A percentile compares a stretch with the other conserved stretches of the same genome.
Evolutionary conservation across 169 alveolate genomes (phyloP).

Genomic region (Pseudocohnilembus persalinus): DNA sequence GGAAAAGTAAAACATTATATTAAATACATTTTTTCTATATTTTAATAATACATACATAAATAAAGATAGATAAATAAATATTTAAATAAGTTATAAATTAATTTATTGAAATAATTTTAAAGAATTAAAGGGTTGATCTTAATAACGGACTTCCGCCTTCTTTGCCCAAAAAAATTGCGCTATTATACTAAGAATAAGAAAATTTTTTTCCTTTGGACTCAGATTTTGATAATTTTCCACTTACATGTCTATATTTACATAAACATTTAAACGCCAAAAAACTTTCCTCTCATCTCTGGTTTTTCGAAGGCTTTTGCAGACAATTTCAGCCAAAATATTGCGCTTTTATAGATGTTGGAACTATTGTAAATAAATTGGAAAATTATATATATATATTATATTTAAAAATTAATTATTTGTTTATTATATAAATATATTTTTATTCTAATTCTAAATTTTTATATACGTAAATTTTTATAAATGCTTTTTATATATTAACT

Average conservation of each 20-base stretch:
- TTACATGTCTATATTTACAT: background rate
- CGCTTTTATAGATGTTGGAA: conserved; percentile 19
- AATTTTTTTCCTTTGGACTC: conserved; percentile 1
- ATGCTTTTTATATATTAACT: no score
- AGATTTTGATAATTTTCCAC: background rate
- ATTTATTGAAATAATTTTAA: no score
- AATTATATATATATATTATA: background rate
- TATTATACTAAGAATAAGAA: background rate
- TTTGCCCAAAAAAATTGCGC: conserved; percentile 3
- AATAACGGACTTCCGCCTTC: conserved; percentile 13
- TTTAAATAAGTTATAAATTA: background rate
- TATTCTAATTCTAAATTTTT: background rate
- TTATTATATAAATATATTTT: background rate
- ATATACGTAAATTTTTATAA: no score
- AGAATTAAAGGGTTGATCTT: background rate
- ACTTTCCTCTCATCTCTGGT: conserved; percentile 18
- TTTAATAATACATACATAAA: no score
- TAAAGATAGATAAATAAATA: no score
- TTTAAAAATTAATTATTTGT: background rate
- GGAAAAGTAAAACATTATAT: background rate
- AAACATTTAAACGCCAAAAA: conserved; percentile 21
- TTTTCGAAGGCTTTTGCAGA: conserved; percentile 24
- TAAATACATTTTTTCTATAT: no score
- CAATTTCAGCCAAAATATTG: conserved; percentile 17
- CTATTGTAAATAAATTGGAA: background rate